Conservation (phyloP, 2,329 filamentous ascomycete genomes). For the Diaporthe batatas region DNA sequence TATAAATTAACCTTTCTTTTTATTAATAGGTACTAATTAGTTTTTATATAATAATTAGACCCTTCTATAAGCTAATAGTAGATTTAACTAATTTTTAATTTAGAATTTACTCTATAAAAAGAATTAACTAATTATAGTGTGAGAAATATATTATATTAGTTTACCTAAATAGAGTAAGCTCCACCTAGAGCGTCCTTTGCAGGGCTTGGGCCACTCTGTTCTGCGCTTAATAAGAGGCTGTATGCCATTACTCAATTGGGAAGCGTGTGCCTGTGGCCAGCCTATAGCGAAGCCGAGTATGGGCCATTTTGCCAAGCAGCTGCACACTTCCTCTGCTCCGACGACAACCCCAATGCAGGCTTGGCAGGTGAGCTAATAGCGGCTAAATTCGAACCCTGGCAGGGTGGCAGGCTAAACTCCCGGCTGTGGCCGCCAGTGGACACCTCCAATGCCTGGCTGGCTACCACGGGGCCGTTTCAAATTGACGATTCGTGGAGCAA, state of each 20-base stretch:
- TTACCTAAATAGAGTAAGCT: no score
- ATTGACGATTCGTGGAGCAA: slow-evolving; percentile 14
- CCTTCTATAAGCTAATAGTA: no score
- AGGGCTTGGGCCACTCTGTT: no score
- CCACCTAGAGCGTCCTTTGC: no score
- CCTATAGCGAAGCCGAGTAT: neutral
- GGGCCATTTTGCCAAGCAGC: neutral
- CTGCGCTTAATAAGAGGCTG: neutral
- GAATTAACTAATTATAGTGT: no score
- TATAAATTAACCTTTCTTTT: no score
- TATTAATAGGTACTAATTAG: no score
- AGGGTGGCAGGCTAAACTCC: slow-evolving; percentile 1
- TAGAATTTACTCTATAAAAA: no score
- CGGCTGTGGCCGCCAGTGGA: neutral
- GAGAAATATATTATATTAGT: no score
- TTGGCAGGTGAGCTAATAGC: neutral
- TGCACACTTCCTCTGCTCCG: slow-evolving; percentile 15
- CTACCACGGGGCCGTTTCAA: slow-evolving; percentile 5
- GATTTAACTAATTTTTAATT: no score
- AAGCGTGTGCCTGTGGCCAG: neutral
- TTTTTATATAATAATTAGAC: no score
- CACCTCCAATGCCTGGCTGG: neutral
- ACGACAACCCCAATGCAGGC: neutral
- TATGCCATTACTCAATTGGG: neutral
- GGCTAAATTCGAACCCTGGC: slow-evolving; percentile 16